Conservation (phyloP, 106 monocot species). For the Agapanthus africanus region DNA sequence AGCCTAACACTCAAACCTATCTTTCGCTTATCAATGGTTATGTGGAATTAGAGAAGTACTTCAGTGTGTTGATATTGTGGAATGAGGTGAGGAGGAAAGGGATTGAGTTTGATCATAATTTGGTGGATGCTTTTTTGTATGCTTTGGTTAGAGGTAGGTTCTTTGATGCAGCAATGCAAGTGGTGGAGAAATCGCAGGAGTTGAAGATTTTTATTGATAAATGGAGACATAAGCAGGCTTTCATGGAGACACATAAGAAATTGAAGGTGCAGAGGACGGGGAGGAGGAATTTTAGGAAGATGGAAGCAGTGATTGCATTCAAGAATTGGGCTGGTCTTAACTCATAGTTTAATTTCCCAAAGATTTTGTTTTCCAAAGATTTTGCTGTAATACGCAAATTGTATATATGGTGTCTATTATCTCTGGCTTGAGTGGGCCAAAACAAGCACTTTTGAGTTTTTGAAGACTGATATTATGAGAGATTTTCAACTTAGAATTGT, state of each 20-base stretch:
- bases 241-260: constrained; percentile 96
- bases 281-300: constrained; percentile 68
- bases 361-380: too few relatives aligned
- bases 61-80: constrained; percentile 84
- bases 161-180: constrained; percentile 94
- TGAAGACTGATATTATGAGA: too few relatives aligned
- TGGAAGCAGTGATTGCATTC: constrained; percentile 79
- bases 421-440: too few relatives aligned
- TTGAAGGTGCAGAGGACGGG: constrained; percentile 63
- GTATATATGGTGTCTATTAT: too few relatives aligned
- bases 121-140: constrained; percentile 83
- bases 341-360: too few relatives aligned
- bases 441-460: too few relatives aligned
- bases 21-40: constrained; percentile 86
- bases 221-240: constrained; percentile 95
- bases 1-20: constrained; percentile 85
- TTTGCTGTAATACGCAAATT: too few relatives aligned
- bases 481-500: too few relatives aligned
- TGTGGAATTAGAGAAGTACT: constrained; percentile 65
- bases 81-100: constrained; percentile 75
- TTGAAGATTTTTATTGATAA: constrained; percentile 88
- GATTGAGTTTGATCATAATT: constrained; percentile 48
- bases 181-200: constrained; percentile 81
- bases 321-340: constrained; percentile 94
- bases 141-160: constrained; percentile 94